phyloP scores from a whole-genome alignment of 2,329 filamentous ascomycete species.

The Xylariomycetidae sp. region DNA sequence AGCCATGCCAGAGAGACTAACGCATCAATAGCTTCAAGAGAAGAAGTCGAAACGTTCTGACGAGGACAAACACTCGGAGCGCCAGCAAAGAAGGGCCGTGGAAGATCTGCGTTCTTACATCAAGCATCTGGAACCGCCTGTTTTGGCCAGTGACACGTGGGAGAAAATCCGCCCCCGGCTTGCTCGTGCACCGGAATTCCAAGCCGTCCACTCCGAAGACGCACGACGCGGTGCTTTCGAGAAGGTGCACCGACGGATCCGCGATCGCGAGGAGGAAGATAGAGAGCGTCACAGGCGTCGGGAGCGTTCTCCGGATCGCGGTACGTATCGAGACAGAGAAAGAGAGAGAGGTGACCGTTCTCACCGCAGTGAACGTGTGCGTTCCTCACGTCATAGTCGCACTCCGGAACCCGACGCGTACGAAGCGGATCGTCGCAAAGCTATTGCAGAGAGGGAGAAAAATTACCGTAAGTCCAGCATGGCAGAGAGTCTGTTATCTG shows the following conservation, averaged over 20 bases:
- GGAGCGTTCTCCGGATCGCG: constrained; percentile 52
- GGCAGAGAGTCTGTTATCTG: constrained; percentile 58
- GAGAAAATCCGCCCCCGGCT: constrained; percentile 80
- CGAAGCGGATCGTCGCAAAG: constrained; percentile 90
- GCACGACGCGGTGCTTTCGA: constrained; percentile 81
- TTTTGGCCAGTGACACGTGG: constrained; percentile 75
- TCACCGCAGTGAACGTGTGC: constrained; percentile 51
- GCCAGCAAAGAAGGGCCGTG: constrained; percentile 76
- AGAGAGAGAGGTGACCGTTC: constrained; percentile 57
- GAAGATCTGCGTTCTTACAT: constrained; percentile 82
- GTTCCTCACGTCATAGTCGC: constrained; percentile 64
- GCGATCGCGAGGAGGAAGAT: constrained; percentile 87
- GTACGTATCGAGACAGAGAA: constrained; percentile 51
- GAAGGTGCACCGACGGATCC: constrained; percentile 84
- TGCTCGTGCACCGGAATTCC: constrained; percentile 77
- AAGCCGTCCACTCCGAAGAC: constrained; percentile 77
- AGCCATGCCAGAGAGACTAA: constrained; percentile 17
- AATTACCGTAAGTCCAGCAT: constrained; percentile 80
- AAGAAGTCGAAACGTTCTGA: constrained; percentile 71
- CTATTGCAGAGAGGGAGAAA: constrained; percentile 88
- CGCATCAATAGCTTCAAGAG: constrained; percentile 62
- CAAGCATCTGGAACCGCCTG: constrained; percentile 84
- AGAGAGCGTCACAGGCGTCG: constrained; percentile 56
- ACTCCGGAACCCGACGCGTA: constrained; percentile 92
- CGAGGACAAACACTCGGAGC: constrained; percentile 80